These are phyloP conservation scores for Alternaria brassicicola DNA, from an alignment of 2,329 filamentous ascomycete species.

Conservation along the genomic window DNA sequence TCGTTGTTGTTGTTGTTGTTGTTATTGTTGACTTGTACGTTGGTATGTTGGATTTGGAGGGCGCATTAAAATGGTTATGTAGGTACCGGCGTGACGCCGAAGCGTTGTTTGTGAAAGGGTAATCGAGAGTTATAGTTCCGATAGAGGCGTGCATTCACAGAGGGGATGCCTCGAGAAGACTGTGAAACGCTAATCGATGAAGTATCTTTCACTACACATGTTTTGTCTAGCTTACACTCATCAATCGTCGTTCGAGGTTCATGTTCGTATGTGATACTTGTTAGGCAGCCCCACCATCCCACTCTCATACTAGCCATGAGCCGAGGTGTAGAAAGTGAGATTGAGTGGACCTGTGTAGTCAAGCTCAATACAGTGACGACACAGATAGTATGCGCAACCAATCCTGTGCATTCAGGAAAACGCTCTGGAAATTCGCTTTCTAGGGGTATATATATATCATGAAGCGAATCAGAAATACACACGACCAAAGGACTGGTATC, in stretches of 20 bases:
- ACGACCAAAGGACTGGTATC: too few relatives aligned
- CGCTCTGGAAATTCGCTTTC: neutral
- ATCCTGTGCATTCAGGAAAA: neutral
- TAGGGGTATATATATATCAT: conserved; percentile 12
- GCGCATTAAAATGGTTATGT: too few relatives aligned
- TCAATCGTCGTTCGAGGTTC: too few relatives aligned
- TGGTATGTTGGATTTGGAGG: too few relatives aligned
- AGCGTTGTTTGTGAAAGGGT: too few relatives aligned
- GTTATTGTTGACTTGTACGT: neutral
- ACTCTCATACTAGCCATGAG: neutral
- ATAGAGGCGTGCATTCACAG: too few relatives aligned
- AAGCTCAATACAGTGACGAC: neutral
- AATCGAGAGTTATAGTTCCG: too few relatives aligned
- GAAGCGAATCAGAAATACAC: neutral
- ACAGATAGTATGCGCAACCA: too few relatives aligned
- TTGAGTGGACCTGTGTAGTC: neutral
- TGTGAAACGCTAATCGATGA: neutral
- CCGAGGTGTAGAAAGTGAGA: neutral
- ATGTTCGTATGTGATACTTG: neutral
- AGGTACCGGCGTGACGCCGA: too few relatives aligned
- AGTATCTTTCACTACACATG: neutral
- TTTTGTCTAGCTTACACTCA: neutral
- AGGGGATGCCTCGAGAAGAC: too few relatives aligned
- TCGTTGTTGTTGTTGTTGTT: neutral
- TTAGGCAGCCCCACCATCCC: neutral